Evolutionary conservation across 352 stramenopile species (phyloP), one percentile per base, ranked within the genome.

Genomic region (Phytophthora hybrid): DNA sequence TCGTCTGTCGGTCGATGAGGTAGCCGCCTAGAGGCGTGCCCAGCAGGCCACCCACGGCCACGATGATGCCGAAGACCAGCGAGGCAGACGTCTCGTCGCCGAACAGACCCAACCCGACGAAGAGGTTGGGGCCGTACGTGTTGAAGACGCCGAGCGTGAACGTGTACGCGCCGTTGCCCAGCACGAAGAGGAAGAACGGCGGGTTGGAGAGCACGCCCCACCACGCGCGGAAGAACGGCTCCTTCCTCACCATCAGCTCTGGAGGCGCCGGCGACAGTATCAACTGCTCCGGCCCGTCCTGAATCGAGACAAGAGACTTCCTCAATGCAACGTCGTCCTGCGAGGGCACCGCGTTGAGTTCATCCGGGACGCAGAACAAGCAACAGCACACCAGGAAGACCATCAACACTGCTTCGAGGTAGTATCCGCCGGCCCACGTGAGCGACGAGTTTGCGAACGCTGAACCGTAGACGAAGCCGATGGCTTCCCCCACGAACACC

Each of bases 31-130:
- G 41, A 10, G 88, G 76, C 4, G 92, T 96, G 11, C 88, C 90
- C 14, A 96, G 73, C 3, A 95, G 78, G 13, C 90, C 90, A 5
- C 76, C 83, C 8, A 86, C 60, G n/a, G 81, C 81, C 47, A 87
- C 73, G 29, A 87, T 66, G 16, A 72, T 73, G 5, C 90, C 92
- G 65, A 97, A 97, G 5, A 92, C 71, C 19, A 92, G 61, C 34
- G 86, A 88, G 3, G 89, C 90, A 10, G 71, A 67, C 5, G 73
- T 87, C 57, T 97, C 87, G 16, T 76, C 79, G 10, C 80, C 69
- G 60, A 94, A 93, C 26, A 96, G 72, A 18, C 89, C 88, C 21
- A 97, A 52, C n/a, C 86, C 84, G 19, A 96, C 82, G 31, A 97
- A 70, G 41, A 97, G 82, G n/a, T 84, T 69, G 3, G 84, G 84